Evolutionary conservation across 2,329 filamentous ascomycete genomes (phyloP), one percentile per base, ranked within the genome.

Genomic region (Ophiostoma ips): DNA sequence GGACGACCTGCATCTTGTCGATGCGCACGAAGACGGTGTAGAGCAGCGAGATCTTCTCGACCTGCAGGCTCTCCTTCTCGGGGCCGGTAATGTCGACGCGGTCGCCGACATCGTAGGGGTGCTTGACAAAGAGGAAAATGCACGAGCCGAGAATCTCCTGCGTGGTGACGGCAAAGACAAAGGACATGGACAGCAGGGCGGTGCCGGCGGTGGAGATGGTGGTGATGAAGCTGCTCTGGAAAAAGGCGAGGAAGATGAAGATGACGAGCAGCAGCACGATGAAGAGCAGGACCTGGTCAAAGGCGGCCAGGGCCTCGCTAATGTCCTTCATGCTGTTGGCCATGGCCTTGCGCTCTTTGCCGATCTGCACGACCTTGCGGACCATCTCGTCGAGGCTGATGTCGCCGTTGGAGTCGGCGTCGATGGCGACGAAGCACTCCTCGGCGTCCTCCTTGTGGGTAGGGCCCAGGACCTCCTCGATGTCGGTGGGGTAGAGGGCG

Each of bases 71-170:
- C 56, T 82, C 74, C 52, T 70, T 68, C 54, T 71, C 67, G 9
- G 67, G 63, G 15, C 72, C 72, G 48, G 64, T 69, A 55, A 96
- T 84, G 59, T 95, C 88, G 40, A 96, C 86, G 24, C 92, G 83
- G 64, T 98, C 92, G 54, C 90, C 89, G 19, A 96, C 88, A 63
- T 98, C 92, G 64, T 85, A 96, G 0, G 92, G 90, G 64, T 98
- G 92, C 71, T 98, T 98, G 71, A 96, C 87, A 60, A 98, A 98
- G 1, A 98, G 71, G 71, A 98, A 98, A 61, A 98, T 95, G 70
- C 90, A 96, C 35, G 89, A 95, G 60, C 90, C 90, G n/a, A 98
- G 77, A 55, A 98, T 84, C 66, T 98, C 92, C 66, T 95, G 89
- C 3, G 84, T 83, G 1, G 89, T 95, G 50, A 84, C 83, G 21